Evolutionary conservation across 176 grass and related monocot genomes (phyloP), one percentile per base, ranked within the genome.

Genomic region (Oryza australiensis): DNA sequence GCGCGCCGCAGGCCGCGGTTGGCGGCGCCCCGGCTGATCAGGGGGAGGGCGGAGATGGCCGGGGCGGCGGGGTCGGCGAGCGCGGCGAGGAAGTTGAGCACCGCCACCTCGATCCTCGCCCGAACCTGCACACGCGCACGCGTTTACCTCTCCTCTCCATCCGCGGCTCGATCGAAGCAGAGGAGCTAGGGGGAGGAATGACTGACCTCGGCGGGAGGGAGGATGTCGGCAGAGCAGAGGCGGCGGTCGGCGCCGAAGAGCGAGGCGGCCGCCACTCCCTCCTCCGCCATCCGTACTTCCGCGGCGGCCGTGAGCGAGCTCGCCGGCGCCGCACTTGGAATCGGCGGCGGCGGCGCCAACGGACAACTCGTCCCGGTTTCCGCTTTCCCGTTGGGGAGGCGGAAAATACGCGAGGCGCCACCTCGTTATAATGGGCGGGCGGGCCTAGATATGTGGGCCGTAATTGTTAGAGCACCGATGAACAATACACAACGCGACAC

Each of bases 171-270:
- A 7, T 42, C 74, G 70, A 23, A 85, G 18, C 70, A 9, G 22
- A 18, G 26, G n/a, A 40, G 57, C 30, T 23, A 67, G 18, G 40
- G 32, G 41, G 45, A 16, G 79, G 12, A 55, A 30, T 64, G 22
- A 29, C 20, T 14, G 2, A 89, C 92, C 90, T 98, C 86, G 37
- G 79, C 63, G 66, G 92, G 88, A 59, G 92, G 72, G 51, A 98
- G 90, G 35, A 95, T 64, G 51, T 98, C 95, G 7, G 95, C 92
- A 26, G 95, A 98, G 88, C 90, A 98, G 75, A 98, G 95, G 20
- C 86, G 92, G 67, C 87, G 53, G 78, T 98, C 95, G 13, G 92
- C 83, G 70, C 89, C 83, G 78, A 98, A 98, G 23, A 98, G 82
- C 40, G 90, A 94, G 5, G 92, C 88, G 59, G 74, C 82, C 32